Conservation (phyloP, 2,329 filamentous ascomycete genomes). For the Phoma sp. region DNA sequence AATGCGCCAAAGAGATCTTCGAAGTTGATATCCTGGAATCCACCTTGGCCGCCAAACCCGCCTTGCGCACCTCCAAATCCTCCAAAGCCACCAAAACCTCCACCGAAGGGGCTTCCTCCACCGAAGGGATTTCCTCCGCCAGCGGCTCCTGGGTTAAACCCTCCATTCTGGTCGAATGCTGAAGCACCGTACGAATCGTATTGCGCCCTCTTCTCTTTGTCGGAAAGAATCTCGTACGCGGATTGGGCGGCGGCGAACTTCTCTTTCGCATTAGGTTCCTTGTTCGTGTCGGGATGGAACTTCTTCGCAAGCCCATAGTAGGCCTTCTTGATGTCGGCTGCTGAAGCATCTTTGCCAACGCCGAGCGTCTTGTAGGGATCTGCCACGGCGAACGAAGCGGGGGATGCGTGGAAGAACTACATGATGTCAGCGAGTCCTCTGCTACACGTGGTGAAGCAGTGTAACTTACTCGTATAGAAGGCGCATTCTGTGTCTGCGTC, state of each 20-base stretch:
- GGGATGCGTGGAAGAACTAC: conserved; percentile 47
- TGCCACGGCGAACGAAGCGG: conserved; percentile 68
- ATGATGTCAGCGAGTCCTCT: conserved; percentile 21
- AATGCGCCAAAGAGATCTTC: conserved; percentile 95
- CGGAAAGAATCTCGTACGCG: conserved; percentile 91
- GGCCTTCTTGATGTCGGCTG: conserved; percentile 93
- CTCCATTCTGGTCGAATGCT: conserved; percentile 69
- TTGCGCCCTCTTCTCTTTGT: conserved; percentile 89
- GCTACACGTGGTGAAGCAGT: background rate
- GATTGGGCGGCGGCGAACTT: conserved; percentile 92
- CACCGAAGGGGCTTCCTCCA: conserved; percentile 69
- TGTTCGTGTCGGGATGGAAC: conserved; percentile 97
- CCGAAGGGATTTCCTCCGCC: conserved; percentile 67
- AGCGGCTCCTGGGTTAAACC: conserved; percentile 77
- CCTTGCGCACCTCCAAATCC: conserved; percentile 58
- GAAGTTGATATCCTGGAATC: conserved; percentile 90
- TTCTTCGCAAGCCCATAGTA: conserved; percentile 99
- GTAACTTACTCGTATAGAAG: conserved; percentile 40
- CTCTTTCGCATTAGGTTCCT: conserved; percentile 90
- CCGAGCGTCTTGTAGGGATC: conserved; percentile 90
- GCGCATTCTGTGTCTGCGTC: conserved; percentile 28
- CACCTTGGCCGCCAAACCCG: conserved; percentile 69
- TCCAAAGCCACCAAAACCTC: conserved; percentile 56
- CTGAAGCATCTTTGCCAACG: conserved; percentile 78
- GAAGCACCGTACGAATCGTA: conserved; percentile 90